These are phyloP conservation scores for Globisporangium acanthophoron DNA, from an alignment of 352 stramenopile species.

Conservation along the genomic window DNA sequence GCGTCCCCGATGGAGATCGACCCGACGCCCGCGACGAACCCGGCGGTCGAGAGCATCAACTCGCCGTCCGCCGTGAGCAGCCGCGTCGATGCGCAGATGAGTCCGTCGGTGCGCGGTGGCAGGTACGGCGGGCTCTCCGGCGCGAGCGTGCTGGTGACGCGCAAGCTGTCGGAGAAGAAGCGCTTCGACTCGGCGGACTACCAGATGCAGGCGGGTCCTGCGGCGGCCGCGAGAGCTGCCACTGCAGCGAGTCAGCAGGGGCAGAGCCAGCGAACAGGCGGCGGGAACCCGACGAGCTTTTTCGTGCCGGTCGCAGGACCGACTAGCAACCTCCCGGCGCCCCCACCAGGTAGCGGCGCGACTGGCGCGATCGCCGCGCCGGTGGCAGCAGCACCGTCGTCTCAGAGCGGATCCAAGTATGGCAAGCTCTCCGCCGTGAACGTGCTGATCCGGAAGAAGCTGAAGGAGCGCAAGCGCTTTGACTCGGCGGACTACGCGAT, in stretches of 20 bases:
- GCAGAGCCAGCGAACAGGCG: background rate
- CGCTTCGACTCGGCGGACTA: slow-evolving; percentile 34
- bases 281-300: slow-evolving; percentile 1
- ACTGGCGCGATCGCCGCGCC: background rate
- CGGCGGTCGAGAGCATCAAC: slow-evolving; percentile 20
- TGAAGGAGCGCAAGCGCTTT: slow-evolving; percentile 80
- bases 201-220: slow-evolving; percentile 16
- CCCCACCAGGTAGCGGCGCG: background rate
- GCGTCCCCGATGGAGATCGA: slow-evolving; percentile 28
- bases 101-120: slow-evolving; percentile 31
- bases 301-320: background rate
- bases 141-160: slow-evolving; percentile 27
- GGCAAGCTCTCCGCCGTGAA: slow-evolving; percentile 60
- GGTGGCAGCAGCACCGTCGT: slow-evolving; percentile 3
- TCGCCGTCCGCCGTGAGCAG: slow-evolving; percentile 38
- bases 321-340: background rate
- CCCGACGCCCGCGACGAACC: slow-evolving; percentile 9
- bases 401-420: slow-evolving; percentile 34
- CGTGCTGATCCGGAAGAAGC: slow-evolving; percentile 71
- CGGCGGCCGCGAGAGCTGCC: background rate
- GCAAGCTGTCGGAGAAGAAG: slow-evolving; percentile 32
- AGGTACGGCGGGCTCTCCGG: slow-evolving; percentile 43
- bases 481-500: slow-evolving; percentile 79
- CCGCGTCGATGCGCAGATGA: slow-evolving; percentile 42
- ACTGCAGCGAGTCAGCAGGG: background rate